Evolutionary conservation across 2,329 filamentous ascomycete genomes (phyloP), one percentile per base, ranked within the genome.

Genomic region (Beauveria pseudobassiana): DNA sequence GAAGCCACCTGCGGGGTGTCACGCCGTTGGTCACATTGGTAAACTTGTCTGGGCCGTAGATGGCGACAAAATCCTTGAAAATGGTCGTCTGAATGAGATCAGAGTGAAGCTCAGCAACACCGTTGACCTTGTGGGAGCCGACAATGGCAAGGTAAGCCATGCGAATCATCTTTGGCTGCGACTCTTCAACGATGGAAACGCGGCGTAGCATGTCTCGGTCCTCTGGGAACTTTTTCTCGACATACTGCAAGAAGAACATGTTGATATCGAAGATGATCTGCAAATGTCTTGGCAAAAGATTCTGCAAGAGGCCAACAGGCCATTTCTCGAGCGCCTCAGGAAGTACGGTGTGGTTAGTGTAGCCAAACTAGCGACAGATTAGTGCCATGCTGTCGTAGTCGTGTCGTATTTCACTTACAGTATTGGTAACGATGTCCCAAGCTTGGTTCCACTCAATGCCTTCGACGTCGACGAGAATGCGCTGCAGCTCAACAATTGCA

Each of bases 191-290:
- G 70, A 99, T 96, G 5, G 93, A 98, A n/a, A 98, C 92, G 43
- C 91, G 84, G 16, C 81, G 74, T 40, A 99, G 85, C 66, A 99
- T 82, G 1, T 97, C 93, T 62, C 91, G 86, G 67, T 98, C 91
- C 60, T 91, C 87, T 50, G 95, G 95, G 77, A 96, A 97, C 63
- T 83, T 86, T 70, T 90, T 90, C 80, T 99, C 95, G 18, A 99
- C 93, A 22, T 77, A 81, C 72, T 98, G 93, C 52, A 99, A 77
- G 84, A 99, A 99, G 74, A 86, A 89, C 51, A 98, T 77, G 77
- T 99, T 99, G 80, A 99, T 96, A 69, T 99, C 95, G 75, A 96
- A 98, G 70, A 98, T 98, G 71, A 98, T 96, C 74, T 97, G 91
- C 58, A 99, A 81, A 74, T 99, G 95, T 62, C 95, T 88, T 22